A percentile compares a stretch with the other conserved stretches of the same genome.
phyloP scores from a whole-genome alignment of 2,329 filamentous ascomycete species.

The Alternaria postmessia region DNA sequence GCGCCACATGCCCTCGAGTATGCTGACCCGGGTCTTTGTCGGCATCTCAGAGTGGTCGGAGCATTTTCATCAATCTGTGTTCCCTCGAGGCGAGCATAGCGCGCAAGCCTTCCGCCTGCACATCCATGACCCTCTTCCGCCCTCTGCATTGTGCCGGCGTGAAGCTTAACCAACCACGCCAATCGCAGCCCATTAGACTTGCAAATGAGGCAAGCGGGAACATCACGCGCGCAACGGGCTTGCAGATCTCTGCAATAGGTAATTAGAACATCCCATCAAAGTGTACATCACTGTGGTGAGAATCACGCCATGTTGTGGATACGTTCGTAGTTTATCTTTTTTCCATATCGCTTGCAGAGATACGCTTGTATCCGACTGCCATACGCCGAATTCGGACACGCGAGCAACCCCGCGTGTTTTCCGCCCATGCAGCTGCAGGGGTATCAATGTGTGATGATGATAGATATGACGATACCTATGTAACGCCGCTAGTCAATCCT shows the following conservation, averaged over 20 bases:
- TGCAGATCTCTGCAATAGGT: conserved; percentile 41
- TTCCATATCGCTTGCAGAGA: background rate
- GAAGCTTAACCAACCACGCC: conserved; percentile 39
- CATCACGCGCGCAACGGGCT: conserved; percentile 49
- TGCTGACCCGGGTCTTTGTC: background rate
- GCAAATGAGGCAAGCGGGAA: conserved; percentile 36
- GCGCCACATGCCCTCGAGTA: background rate
- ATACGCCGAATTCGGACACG: conserved; percentile 2
- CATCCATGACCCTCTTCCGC: conserved; percentile 29
- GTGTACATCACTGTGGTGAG: conserved; percentile 24
- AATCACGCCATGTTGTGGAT: conserved; percentile 27
- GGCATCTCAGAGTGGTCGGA: conserved; percentile 17
- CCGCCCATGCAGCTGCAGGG: background rate
- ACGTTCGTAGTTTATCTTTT: background rate
- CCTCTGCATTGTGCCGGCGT: conserved; percentile 29
- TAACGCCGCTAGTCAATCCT: background rate
- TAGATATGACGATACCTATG: conserved; percentile 5
- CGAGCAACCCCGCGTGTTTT: conserved; percentile 14
- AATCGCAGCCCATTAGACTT: conserved; percentile 31
- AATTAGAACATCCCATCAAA: conserved; percentile 18
- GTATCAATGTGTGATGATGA: background rate
- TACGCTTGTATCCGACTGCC: background rate
- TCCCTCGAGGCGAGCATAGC: conserved; percentile 16
- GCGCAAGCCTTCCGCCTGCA: conserved; percentile 33
- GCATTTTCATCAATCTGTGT: conserved; percentile 19